Evolutionary conservation across 2,329 filamentous ascomycete genomes (phyloP).

Genomic region (Colletotrichum sp.): DNA sequence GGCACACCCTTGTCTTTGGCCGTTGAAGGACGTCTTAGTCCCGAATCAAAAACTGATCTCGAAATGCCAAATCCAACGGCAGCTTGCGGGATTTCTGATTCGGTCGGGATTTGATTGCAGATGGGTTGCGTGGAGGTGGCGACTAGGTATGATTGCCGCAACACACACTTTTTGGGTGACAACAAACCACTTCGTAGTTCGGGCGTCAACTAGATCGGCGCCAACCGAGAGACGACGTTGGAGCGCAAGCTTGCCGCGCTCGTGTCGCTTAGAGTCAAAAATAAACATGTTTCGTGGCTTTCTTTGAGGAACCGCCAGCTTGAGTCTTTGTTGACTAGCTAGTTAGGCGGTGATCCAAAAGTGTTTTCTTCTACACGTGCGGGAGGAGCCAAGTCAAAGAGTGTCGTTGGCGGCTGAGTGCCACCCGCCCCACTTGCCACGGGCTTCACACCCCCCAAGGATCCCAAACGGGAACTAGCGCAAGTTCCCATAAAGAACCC

Average conservation of each 20-base stretch:
- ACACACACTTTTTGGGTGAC: background rate
- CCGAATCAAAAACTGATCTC: constrained; percentile 1
- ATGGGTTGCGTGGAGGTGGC: background rate
- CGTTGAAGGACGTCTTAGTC: background rate
- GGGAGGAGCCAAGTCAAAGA: constrained; percentile 5
- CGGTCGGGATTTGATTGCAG: background rate
- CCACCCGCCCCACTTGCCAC: constrained; percentile 15
- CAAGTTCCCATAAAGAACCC: constrained; percentile 17
- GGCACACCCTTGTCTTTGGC: constrained; percentile 16
- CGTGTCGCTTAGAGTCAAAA: background rate
- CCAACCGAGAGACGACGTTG: background rate
- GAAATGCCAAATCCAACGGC: background rate
- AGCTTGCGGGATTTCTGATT: background rate
- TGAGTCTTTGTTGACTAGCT: background rate
- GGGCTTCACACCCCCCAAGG: constrained; percentile 16
- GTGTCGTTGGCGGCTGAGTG: background rate
- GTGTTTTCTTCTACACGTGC: constrained; percentile 6
- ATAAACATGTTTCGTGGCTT: background rate
- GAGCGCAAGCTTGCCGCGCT: background rate
- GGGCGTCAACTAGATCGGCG: background rate
- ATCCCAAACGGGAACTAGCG: constrained; percentile 21
- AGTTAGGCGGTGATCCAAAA: background rate
- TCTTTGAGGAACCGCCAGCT: background rate
- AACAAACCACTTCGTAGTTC: background rate
- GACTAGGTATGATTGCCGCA: background rate